Evolutionary conservation across 306 rosid genomes (phyloP).

Genomic region (Acacia acuminata): DNA sequence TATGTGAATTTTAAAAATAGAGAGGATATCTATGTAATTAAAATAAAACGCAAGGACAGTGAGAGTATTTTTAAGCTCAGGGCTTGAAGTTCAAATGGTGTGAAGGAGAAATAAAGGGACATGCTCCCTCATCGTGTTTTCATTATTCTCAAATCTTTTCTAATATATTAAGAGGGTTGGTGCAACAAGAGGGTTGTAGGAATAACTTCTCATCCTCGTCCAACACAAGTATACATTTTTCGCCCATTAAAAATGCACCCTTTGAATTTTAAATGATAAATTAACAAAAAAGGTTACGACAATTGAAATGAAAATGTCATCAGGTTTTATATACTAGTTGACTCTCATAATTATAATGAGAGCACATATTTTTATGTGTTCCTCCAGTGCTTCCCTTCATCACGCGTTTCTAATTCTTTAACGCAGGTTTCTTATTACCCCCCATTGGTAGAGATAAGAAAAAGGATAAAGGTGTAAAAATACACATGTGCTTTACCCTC

Average conservation of each 20-base stretch:
- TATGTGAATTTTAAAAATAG: no score
- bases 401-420: no score
- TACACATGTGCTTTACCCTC: no score
- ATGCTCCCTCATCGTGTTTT: neutral
- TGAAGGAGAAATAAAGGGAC: no score
- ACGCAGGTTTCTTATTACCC: neutral
- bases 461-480: no score
- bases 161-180: neutral
- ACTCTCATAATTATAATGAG: neutral
- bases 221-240: neutral
- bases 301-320: neutral
- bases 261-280: neutral
- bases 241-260: neutral
- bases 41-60: no score
- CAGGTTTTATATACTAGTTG: neutral
- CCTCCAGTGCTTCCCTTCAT: neutral
- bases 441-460: no score
- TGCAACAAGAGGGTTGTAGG: neutral
- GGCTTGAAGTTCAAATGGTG: no score
- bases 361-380: neutral
- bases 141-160: neutral
- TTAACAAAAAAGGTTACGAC: neutral
- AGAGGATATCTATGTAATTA: no score
- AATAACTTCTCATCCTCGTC: neutral
- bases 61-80: no score